Percentiles rank a stretch among this genome's conserved stretches.
phyloP scores from a whole-genome alignment of 306 rosid genomes.

The Citrullus colocynthis region DNA sequence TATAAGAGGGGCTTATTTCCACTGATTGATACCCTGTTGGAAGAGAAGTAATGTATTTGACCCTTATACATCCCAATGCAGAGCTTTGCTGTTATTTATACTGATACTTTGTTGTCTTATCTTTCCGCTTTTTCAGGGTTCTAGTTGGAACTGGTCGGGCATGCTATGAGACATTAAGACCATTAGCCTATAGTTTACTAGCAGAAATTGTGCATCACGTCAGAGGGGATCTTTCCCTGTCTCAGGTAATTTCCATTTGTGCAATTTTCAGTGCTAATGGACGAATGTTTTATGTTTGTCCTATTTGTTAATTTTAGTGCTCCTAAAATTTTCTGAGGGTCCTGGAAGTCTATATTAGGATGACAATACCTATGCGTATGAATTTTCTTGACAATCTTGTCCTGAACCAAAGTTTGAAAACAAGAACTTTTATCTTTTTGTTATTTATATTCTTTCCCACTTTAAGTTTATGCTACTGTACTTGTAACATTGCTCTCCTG shows the following conservation, averaged over 20 bases:
- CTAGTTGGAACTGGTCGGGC: constrained; percentile 95
- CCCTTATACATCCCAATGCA: not conserved
- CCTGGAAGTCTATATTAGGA: not conserved
- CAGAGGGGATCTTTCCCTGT: constrained; percentile 73
- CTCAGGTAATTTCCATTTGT: constrained; percentile 44
- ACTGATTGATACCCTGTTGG: constrained; percentile 81
- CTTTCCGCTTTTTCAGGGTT: constrained; percentile 40
- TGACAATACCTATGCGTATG: not conserved
- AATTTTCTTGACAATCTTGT: not conserved
- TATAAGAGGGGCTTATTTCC: constrained; percentile 98
- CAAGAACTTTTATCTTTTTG: not conserved
- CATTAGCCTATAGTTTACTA: constrained; percentile 90
- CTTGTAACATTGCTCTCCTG: not conserved
- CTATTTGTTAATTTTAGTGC: not conserved
- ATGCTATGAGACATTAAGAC: constrained; percentile 94
- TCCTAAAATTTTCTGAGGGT: not conserved
- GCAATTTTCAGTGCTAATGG: not conserved
- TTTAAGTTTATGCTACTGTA: not conserved
- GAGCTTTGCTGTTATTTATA: not conserved
- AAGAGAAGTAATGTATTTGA: constrained; percentile 61
- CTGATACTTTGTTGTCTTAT: constrained; percentile 14
- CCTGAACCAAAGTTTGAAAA: not conserved
- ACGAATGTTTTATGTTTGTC: not conserved
- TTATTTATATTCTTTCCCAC: not conserved
- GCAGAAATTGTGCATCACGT: constrained; percentile 99